Base-by-base conservation (phyloP, 257 asterid species). In the Linderniella brevidens region DNA sequence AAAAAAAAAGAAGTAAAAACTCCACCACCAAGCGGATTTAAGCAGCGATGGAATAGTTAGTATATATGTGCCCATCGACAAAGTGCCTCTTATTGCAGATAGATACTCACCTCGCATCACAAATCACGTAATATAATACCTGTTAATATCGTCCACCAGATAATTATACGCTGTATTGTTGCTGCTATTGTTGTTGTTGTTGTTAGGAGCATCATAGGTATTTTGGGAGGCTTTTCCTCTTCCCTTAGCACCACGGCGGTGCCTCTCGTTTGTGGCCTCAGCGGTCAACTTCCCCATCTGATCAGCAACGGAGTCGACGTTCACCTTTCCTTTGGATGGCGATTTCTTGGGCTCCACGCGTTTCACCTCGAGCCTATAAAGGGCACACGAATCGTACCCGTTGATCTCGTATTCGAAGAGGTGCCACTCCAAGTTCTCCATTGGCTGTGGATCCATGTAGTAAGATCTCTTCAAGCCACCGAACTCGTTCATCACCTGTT, bases 371-470 rank as follows among this genome's bases (percentile, higher is more conserved):
- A 90, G 74, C 63, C 96, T 81, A 52, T 90, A 90, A 49, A 90
- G 61, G 16, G 99, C 96, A 41, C 81, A 86, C 0, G 64, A 73
- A 32, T 70, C 82, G 39, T 71, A 79, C 36, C 67, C 68, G 75
- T 64, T 82, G 55, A 82, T 74, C 67, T 86, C 96, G 25, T 90
- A 86, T 53, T 85, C 96, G 48, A 69, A 86, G 17, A 90, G 80
- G 62, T 90, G 96, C 96, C 99, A 90, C 62, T 90, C 96, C 19
- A 75, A 67, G 52, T 48, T 79, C 53, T 82, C 81, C 77, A 64
- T 58, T 0, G 99, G 99, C 62, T 90, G 99, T 10, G 99, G 99
- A 62, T 90, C 99, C 99, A 90, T 90, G 60, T 90, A 90, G 60
- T 90, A 90, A 20, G 99, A 88, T 76, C 98, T 76, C 72, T 84